Evolutionary conservation across 2,329 filamentous ascomycete species (phyloP), one percentile per base, ranked within the genome.

Genomic region (Pseudogymnoascus sp.): DNA sequence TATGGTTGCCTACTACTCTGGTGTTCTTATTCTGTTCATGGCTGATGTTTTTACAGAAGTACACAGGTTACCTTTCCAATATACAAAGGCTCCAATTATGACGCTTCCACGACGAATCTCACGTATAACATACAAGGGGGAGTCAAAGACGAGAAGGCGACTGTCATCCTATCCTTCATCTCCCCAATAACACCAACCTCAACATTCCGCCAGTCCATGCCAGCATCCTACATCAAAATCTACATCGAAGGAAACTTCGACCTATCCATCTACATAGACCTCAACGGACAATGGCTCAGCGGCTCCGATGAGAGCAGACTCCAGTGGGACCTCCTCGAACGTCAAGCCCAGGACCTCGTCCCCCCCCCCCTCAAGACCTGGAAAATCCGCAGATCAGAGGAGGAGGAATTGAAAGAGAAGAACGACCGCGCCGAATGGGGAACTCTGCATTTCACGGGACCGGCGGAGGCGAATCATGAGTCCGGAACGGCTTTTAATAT

Each of bases 371-470:
- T 89, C 64, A 89, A 90, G 76, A 86, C 85, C 1, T 91, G 86
- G 86, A 83, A 79, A 65, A 78, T 90, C 31, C 79, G 80, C 63
- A 80, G 86, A 40, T 76, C 76, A 64, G 72, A 79, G 5, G 84
- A 93, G 73, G 79, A 88, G 72, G 78, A 90, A n/a, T 83, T 94
- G 62, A 90, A 88, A 0, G 91, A 95, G 73, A 82, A 82, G 63
- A 76, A 76, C 47, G 91, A 95, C 69, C 87, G 87, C 47, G 83
- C 88, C 0, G 91, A 95, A 82, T 95, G 91, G 91, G 91, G 91
- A 3, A 88, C 85, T 28, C 74, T 95, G 63, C 84, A 90, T 74
- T 91, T 95, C 72, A 88, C 88, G 21, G 90, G 81, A 1, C 89
- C 91, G 21, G 77, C 79, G 66, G 82, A 87, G 70, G 84, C 83